A percentile compares a stretch with the other conserved stretches of the same genome.
Conservation (phyloP, 768 basidiomycete genomes). For the Dentipellis fragilis region DNA sequence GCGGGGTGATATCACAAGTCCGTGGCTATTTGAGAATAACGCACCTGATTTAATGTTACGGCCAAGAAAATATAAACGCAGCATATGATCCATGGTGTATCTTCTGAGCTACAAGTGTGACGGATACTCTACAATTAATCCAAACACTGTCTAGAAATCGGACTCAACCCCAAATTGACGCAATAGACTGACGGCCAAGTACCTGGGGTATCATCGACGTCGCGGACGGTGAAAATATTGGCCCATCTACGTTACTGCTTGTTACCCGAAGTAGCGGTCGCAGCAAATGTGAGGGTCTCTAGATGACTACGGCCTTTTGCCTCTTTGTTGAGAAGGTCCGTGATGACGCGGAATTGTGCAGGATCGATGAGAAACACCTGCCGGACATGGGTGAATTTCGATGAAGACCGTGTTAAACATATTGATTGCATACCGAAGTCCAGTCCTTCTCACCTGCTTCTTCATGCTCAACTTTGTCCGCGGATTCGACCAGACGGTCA, state of each 20-base stretch:
- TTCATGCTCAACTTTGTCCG: constrained; percentile 79
- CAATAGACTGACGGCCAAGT: no score
- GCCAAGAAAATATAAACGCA: no score
- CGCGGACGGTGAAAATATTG: background rate
- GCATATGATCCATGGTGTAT: no score
- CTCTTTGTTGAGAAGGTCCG: constrained; percentile 85
- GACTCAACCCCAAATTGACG: no score
- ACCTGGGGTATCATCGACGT: background rate
- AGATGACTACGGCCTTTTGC: constrained; percentile 81
- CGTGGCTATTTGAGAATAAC: no score
- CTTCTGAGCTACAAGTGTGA: no score
- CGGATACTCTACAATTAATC: no score
- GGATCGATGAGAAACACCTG: constrained; percentile 93
- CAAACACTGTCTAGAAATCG: no score
- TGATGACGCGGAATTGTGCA: constrained; percentile 79
- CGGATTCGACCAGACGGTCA: constrained; percentile 59
- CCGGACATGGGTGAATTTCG: no score
- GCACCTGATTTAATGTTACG: no score
- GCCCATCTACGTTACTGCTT: background rate
- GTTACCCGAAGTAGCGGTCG: constrained; percentile 31
- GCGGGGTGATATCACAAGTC: no score
- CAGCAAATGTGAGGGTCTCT: constrained; percentile 72
- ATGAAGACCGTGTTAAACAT: no score
- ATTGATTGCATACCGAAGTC: constrained; percentile 63
- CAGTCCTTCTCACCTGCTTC: constrained; percentile 64